These are phyloP conservation scores for Macrophomina tecta DNA, from an alignment of 2,329 filamentous ascomycete species.

Conservation along the genomic window DNA sequence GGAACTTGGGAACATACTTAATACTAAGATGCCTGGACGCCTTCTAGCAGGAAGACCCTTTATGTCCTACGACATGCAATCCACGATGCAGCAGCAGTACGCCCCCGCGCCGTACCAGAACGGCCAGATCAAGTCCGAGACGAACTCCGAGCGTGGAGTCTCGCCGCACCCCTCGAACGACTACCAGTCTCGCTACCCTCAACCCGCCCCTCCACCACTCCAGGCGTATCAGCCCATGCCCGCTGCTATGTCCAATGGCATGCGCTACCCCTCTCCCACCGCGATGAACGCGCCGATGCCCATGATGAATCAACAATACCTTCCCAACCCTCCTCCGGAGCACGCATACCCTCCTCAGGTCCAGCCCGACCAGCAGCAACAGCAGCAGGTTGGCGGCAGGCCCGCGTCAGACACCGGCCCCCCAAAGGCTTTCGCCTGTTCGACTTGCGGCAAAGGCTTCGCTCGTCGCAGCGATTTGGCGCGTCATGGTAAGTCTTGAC, in stretches of 20 bases:
- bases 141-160: slow-evolving; percentile 64
- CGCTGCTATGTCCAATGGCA: slow-evolving; percentile 56
- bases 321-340: slow-evolving; percentile 53
- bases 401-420: slow-evolving; percentile 56
- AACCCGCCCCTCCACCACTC: slow-evolving; percentile 60
- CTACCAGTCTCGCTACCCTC: slow-evolving; percentile 63
- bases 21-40: slow-evolving; percentile 48
- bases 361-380: slow-evolving; percentile 39
- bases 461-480: slow-evolving; percentile 92
- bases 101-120: slow-evolving; percentile 56
- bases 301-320: slow-evolving; percentile 62
- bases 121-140: slow-evolving; percentile 62
- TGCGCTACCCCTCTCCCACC: slow-evolving; percentile 61
- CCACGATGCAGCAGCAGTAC: slow-evolving; percentile 51
- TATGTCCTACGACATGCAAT: slow-evolving; percentile 47
- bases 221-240: slow-evolving; percentile 57
- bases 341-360: slow-evolving; percentile 51
- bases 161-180: slow-evolving; percentile 60
- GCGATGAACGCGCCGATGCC: slow-evolving; percentile 59
- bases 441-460: slow-evolving; percentile 88
- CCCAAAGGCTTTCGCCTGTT: slow-evolving; percentile 84
- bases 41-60: slow-evolving; percentile 42
- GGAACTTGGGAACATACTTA: slow-evolving; percentile 51
- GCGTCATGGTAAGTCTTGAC: slow-evolving; percentile 76
- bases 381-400: slow-evolving; percentile 47